Evolutionary conservation across 2,329 filamentous ascomycete species (phyloP).

Genomic region (Sarocladium kiliense): DNA sequence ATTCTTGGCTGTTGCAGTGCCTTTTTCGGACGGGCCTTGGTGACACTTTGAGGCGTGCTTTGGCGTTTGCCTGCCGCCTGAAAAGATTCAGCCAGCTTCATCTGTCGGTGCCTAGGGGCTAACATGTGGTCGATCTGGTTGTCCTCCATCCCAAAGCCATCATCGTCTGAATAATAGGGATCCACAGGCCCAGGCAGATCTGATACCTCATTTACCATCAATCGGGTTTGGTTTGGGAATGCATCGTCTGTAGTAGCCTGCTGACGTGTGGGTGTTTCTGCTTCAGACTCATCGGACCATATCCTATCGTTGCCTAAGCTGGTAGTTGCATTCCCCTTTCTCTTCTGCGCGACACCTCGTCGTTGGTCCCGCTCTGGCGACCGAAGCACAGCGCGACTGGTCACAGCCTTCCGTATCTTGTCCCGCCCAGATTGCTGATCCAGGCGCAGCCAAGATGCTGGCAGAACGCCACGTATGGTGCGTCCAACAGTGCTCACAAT

Average conservation of each 20-base stretch:
- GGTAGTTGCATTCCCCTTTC: conserved; percentile 28
- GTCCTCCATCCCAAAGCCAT: conserved; percentile 40
- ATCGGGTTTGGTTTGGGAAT: conserved; percentile 21
- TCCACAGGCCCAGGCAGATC: conserved; percentile 1
- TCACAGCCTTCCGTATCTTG: conserved; percentile 23
- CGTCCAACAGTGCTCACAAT: conserved; percentile 33
- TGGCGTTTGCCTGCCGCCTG: conserved; percentile 19
- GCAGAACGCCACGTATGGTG: conserved; percentile 55
- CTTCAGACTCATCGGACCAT: conserved; percentile 43
- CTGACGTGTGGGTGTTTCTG: conserved; percentile 20
- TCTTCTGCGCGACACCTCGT: conserved; percentile 42
- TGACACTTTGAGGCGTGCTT: conserved; percentile 14
- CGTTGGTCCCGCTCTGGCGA: conserved; percentile 35
- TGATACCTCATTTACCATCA: conserved; percentile 15
- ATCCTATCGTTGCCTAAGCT: conserved; percentile 19
- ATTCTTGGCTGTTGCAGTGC: conserved; percentile 25
- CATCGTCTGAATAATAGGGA: conserved; percentile 20
- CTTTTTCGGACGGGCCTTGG: conserved; percentile 17
- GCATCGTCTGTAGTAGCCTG: conserved; percentile 17
- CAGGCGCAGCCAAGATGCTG: conserved; percentile 62
- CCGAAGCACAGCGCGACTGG: conserved; percentile 22
- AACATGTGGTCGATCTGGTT: conserved; percentile 48
- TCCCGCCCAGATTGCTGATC: conserved; percentile 40
- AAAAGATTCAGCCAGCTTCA: conserved; percentile 22
- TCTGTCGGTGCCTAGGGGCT: conserved; percentile 34